Conservation (phyloP, 192 early-diverging fungal genomes). For the Podila verticillata region DNA sequence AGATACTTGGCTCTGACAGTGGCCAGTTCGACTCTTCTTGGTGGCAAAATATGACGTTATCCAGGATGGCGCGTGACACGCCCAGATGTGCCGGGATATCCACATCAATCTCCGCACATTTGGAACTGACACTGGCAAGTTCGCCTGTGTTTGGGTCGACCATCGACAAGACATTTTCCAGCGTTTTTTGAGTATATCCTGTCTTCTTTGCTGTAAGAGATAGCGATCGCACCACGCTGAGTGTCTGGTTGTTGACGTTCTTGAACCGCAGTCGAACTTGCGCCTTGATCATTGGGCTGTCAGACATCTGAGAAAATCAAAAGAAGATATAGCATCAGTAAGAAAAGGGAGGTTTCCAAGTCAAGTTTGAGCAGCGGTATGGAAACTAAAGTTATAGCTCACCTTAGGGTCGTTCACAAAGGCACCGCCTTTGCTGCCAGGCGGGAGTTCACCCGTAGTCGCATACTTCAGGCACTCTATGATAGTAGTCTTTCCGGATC, state of each 20-base stretch:
- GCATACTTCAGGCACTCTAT: constrained; percentile 98
- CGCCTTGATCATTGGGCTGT: constrained; percentile 85
- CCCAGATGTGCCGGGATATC: constrained; percentile 89
- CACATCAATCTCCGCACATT: constrained; percentile 87
- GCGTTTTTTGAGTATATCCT: constrained; percentile 70
- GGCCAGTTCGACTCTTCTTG: constrained; percentile 99
- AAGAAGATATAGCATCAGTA: not conserved
- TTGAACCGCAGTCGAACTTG: constrained; percentile 91
- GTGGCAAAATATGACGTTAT: constrained; percentile 99
- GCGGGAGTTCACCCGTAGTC: constrained; percentile 91
- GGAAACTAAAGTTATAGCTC: not conserved
- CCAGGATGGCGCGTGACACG: constrained; percentile 89
- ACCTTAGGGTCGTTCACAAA: constrained; percentile 97
- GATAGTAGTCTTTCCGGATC: constrained; percentile 98
- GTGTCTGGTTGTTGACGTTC: constrained; percentile 75
- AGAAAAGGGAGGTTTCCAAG: not conserved
- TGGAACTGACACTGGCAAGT: constrained; percentile 76
- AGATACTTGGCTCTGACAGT: constrained; percentile 79
- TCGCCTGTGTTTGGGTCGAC: constrained; percentile 65
- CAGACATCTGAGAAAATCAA: constrained; percentile 62
- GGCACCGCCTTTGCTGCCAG: constrained; percentile 84
- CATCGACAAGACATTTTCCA: constrained; percentile 79
- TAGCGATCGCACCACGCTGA: constrained; percentile 84
- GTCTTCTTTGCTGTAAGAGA: constrained; percentile 75
- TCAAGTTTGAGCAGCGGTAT: not conserved